These are phyloP conservation scores for Trematosphaeria pertusa DNA, from an alignment of 2,329 filamentous ascomycete genomes.

Conservation along the genomic window DNA sequence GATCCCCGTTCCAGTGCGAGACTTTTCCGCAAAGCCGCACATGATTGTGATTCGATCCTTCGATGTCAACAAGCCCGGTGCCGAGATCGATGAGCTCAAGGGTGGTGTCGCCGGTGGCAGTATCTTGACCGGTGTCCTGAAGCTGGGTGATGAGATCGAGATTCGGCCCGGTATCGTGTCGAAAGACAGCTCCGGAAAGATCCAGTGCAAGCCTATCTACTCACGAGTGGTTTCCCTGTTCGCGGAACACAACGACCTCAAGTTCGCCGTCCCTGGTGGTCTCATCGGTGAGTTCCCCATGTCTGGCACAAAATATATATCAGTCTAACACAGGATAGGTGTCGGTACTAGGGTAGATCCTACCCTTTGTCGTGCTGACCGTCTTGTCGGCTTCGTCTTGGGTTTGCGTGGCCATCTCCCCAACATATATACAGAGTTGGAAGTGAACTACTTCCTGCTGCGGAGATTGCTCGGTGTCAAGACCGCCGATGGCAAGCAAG, in stretches of 20 bases:
- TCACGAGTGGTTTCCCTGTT: conserved; percentile 93
- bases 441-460: conserved; percentile 97
- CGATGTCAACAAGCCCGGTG: conserved; percentile 99
- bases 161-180: conserved; percentile 98
- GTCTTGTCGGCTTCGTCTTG: conserved; percentile 96
- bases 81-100: conserved; percentile 97
- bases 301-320: neutral
- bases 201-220: conserved; percentile 97
- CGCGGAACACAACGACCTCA: conserved; percentile 97
- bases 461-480: conserved; percentile 94
- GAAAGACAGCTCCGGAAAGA: conserved; percentile 89
- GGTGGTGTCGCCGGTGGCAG: conserved; percentile 97
- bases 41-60: conserved; percentile 99
- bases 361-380: conserved; percentile 97
- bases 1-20: conserved; percentile 88
- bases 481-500: conserved; percentile 97
- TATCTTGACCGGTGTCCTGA: conserved; percentile 95
- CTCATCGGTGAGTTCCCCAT: conserved; percentile 68
- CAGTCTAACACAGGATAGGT: conserved; percentile 55
- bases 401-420: conserved; percentile 92
- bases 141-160: conserved; percentile 97
- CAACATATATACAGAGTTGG: conserved; percentile 97
- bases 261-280: conserved; percentile 96
- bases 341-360: conserved; percentile 97
- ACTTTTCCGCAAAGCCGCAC: conserved; percentile 90